phyloP scores from a whole-genome alignment of 2,329 filamentous ascomycete species.

The Penicillium polonicum region DNA sequence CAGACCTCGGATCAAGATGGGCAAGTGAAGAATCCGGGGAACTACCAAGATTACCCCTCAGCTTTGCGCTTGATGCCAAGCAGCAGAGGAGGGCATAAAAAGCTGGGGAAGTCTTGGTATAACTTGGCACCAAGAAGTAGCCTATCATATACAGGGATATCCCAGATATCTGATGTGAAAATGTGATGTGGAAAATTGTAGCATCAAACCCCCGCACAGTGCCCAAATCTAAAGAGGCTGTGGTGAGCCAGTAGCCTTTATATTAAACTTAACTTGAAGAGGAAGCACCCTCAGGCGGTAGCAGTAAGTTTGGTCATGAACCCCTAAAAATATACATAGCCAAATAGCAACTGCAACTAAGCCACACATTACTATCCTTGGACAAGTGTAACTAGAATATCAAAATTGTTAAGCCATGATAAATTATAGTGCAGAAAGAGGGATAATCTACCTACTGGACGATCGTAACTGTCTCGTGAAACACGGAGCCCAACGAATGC shows the following conservation, averaged over 20 bases:
- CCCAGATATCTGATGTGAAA: too few relatives aligned
- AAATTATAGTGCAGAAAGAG: too few relatives aligned
- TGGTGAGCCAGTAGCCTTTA: neutral
- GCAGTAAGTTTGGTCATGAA: neutral
- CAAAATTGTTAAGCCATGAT: too few relatives aligned
- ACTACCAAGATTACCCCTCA: neutral
- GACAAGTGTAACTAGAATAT: too few relatives aligned
- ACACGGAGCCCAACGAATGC: too few relatives aligned
- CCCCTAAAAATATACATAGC: neutral
- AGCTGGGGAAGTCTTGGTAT: neutral
- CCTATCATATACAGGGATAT: neutral
- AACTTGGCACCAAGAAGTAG: neutral
- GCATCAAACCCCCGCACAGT: neutral
- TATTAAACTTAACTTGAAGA: neutral
- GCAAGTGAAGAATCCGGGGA: neutral
- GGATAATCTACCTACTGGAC: too few relatives aligned
- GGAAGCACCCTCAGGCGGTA: neutral
- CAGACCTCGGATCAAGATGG: neutral
- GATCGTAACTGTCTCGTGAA: too few relatives aligned
- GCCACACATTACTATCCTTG: too few relatives aligned
- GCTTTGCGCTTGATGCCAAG: neutral
- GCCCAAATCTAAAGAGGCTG: neutral
- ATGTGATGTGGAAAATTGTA: neutral
- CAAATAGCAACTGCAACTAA: neutral
- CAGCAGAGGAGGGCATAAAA: neutral